These are phyloP conservation scores for Leucaena leucocephala DNA, from an alignment of 306 rosid genomes.

Conservation along the genomic window DNA sequence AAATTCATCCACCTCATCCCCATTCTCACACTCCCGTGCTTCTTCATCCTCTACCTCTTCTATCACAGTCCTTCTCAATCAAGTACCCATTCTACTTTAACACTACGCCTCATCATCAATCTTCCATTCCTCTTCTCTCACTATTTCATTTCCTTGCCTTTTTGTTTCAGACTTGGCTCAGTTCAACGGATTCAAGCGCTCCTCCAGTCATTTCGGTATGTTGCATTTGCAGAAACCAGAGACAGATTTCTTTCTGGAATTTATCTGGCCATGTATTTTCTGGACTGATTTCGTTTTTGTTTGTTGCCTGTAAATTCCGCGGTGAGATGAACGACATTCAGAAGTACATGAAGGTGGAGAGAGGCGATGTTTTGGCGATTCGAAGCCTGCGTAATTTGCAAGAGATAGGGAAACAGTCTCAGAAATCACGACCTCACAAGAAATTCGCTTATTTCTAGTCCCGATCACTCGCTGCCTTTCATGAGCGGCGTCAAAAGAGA, in stretches of 20 bases:
- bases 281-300: neutral
- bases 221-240: conserved; percentile 29
- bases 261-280: neutral
- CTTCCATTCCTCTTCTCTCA: neutral
- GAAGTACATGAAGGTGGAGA: conserved; percentile 36
- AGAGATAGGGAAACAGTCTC: conserved; percentile 39
- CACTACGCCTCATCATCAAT: neutral
- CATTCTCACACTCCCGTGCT: conserved; percentile 61
- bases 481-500: too few relatives aligned
- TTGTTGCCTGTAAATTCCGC: conserved; percentile 23
- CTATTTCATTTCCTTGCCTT: neutral
- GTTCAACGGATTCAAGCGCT: conserved; percentile 54
- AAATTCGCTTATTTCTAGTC: conserved; percentile 57
- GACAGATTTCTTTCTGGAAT: neutral
- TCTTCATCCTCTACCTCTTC: conserved; percentile 65
- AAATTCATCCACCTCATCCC: conserved; percentile 64
- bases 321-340: conserved; percentile 38
- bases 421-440: conserved; percentile 50
- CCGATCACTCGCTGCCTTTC: neutral
- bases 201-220: conserved; percentile 48
- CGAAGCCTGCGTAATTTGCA: conserved; percentile 55
- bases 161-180: conserved; percentile 63
- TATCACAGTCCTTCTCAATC: conserved; percentile 71
- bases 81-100: conserved; percentile 36
- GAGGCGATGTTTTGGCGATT: conserved; percentile 53